Conservation (phyloP, 2,329 filamentous ascomycete genomes). For the Fusarium humuli region DNA sequence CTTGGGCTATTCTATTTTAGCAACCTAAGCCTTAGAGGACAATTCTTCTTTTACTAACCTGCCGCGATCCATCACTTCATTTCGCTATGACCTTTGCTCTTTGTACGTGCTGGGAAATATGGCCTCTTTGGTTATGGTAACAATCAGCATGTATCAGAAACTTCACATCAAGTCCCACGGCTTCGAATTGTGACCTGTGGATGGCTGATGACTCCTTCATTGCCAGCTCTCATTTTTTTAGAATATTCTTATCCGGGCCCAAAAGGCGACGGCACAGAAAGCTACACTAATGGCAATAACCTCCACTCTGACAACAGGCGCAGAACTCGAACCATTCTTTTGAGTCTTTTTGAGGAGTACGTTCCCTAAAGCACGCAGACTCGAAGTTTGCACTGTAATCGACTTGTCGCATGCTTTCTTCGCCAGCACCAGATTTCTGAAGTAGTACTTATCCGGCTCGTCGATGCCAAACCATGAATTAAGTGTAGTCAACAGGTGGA, state of each 20-base stretch:
- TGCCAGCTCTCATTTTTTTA: too few relatives aligned
- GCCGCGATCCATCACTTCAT: too few relatives aligned
- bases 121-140: too few relatives aligned
- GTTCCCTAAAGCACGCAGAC: not conserved
- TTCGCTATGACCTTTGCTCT: too few relatives aligned
- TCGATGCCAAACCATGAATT: not conserved
- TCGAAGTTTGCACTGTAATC: not conserved
- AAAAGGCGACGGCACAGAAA: accelerated
- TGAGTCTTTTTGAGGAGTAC: not conserved
- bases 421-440: accelerated
- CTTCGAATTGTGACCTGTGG: too few relatives aligned
- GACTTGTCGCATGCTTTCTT: not conserved
- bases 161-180: too few relatives aligned
- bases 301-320: accelerated
- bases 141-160: too few relatives aligned
- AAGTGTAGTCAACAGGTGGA: not conserved
- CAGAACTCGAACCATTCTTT: not conserved
- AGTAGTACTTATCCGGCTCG: not conserved
- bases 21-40: too few relatives aligned
- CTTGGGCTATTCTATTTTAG: too few relatives aligned
- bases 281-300: not conserved
- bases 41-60: too few relatives aligned
- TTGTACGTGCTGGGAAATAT: too few relatives aligned
- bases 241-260: not conserved
- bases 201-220: too few relatives aligned